Evolutionary conservation across 129 eudicot species (phyloP), one percentile per base, ranked within the genome.

Genomic region (Chrysanthemum lavandulifolium): DNA sequence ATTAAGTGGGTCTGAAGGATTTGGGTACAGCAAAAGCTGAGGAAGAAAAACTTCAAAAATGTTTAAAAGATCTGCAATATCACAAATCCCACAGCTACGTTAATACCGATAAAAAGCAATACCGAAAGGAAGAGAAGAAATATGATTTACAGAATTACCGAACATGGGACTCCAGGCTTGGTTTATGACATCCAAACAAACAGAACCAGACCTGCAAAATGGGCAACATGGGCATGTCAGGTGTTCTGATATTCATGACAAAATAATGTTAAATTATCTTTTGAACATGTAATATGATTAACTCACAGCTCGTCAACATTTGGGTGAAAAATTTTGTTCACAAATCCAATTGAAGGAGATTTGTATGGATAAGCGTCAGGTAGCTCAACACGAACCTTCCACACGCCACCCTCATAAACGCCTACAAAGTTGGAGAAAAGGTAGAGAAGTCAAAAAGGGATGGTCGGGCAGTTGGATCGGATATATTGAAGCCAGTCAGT

Each of bases 151-250:
- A 72, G 0, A 45, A 59, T 29, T 84, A 87, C 94, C 94, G 60
- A 84, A 87, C 94, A 87, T 87, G 14, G 94, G 94, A 68, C 94
- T 87, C 94, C 89, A 87, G 3, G 89, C 74, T 73, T 87, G 82
- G 73, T 84, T 84, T 54, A 87, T 87, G 48, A 87, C 92, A 68
- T 87, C 88, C 78, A 87, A 84, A 75, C 88, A 84, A 25, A 87
- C 87, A 0, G 85, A 81, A 36, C 92, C 92, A 64, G 87, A 71
- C 78, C 89, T 87, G 82, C 10, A 81, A 49, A 70, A 15, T 52
- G 0, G 25, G 43, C 13, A 29, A 43, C 43, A 45, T 13, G 25
- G 36, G 12, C 63, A 15, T 27, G 61, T 75, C 52, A 65, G 68
- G 63, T 36, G 45, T 66, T 31, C 33, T 5, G 4, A 18, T 43